Conservation (phyloP, 2,329 filamentous ascomycete genomes). For the Bipolaris zeicola region DNA sequence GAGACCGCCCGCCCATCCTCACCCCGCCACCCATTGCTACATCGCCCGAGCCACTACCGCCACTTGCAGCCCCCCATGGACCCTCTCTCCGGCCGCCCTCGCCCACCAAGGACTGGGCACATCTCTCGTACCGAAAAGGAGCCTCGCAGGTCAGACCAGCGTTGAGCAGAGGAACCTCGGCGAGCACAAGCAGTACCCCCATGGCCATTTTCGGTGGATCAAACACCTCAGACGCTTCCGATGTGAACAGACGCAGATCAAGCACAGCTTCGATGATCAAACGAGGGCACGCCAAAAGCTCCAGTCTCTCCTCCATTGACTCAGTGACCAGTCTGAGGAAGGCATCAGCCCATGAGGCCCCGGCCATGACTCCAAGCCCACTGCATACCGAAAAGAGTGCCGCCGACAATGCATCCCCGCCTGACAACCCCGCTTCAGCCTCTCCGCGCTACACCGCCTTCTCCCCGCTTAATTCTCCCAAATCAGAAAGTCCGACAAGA, state of each 20-base stretch:
- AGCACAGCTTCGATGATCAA: constrained; percentile 39
- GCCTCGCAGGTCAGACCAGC: constrained; percentile 54
- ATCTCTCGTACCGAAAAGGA: constrained; percentile 57
- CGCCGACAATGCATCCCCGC: constrained; percentile 31
- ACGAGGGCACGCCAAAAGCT: constrained; percentile 46
- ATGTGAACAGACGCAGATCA: constrained; percentile 38
- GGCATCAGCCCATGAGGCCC: constrained; percentile 30
- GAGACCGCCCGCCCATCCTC: constrained; percentile 40
- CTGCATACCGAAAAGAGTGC: constrained; percentile 43
- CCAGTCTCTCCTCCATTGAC: constrained; percentile 55
- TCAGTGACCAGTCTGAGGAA: constrained; percentile 46
- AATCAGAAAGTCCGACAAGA: constrained; percentile 64
- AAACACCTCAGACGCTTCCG: constrained; percentile 29
- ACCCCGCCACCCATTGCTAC: constrained; percentile 37
- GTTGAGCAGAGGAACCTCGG: constrained; percentile 38
- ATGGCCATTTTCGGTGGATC: constrained; percentile 41
- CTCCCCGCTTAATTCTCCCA: constrained; percentile 35
- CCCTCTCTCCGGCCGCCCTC: constrained; percentile 48
- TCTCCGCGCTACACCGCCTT: constrained; percentile 29
- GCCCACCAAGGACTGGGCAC: constrained; percentile 55
- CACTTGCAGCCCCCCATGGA: constrained; percentile 15
- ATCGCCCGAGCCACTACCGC: constrained; percentile 33
- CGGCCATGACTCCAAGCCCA: constrained; percentile 34
- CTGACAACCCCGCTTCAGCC: constrained; percentile 34
- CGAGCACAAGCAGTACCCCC: constrained; percentile 42